Conservation (phyloP, 208 protist species). For the Herpetomonas tarakana region DNA sequence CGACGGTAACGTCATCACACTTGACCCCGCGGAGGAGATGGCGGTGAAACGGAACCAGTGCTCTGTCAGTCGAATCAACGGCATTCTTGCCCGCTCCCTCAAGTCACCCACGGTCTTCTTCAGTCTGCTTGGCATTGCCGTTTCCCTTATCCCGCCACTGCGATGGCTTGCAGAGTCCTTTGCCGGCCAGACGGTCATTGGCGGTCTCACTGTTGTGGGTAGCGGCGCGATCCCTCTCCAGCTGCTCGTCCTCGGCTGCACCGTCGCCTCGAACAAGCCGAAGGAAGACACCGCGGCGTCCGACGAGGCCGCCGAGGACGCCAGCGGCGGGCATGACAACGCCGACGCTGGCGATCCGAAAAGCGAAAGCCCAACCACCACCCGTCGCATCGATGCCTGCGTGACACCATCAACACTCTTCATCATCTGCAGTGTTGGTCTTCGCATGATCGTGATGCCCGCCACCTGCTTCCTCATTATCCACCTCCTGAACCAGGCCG, state of each 20-base stretch:
- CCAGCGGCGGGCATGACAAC: not conserved
- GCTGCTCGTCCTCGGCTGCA: constrained; percentile 55
- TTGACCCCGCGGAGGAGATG: constrained; percentile 9
- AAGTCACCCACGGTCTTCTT: constrained; percentile 40
- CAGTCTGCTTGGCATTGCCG: constrained; percentile 48
- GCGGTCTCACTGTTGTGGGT: constrained; percentile 51
- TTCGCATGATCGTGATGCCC: constrained; percentile 56
- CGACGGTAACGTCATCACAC: constrained; percentile 3
- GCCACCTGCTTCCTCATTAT: constrained; percentile 49
- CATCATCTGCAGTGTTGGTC: constrained; percentile 26
- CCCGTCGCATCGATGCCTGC: not conserved
- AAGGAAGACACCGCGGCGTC: constrained; percentile 6
- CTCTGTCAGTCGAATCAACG: constrained; percentile 5
- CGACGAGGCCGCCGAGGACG: not conserved
- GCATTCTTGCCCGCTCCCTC: constrained; percentile 21
- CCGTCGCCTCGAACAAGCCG: constrained; percentile 23
- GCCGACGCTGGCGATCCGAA: too few species aligned
- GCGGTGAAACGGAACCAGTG: not conserved
- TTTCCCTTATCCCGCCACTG: constrained; percentile 62
- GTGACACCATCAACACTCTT: constrained; percentile 21
- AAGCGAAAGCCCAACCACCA: too few species aligned
- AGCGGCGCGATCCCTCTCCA: constrained; percentile 57
- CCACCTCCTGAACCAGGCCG: constrained; percentile 34
- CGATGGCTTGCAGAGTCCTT: constrained; percentile 50
- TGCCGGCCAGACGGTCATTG: constrained; percentile 36